These are phyloP conservation scores for Durio zibethinus DNA, from an alignment of 345 rosid species.

Conservation along the genomic window DNA sequence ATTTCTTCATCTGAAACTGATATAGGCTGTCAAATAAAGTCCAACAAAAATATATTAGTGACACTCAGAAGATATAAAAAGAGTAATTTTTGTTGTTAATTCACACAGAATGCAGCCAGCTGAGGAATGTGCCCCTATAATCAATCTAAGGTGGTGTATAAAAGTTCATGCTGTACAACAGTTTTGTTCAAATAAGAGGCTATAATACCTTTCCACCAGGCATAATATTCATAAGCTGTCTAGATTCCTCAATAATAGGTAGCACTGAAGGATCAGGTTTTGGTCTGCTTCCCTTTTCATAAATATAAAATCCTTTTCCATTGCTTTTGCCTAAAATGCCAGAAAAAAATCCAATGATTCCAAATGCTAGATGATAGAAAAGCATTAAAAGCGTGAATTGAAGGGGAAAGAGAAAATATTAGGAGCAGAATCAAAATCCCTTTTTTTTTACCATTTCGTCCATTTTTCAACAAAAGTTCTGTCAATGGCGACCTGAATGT, in stretches of 20 bases:
- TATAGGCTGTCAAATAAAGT: conserved; percentile 55
- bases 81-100: neutral
- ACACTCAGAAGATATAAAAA: conserved; percentile 1
- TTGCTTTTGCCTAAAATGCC: conserved; percentile 66
- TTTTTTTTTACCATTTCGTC: conserved; percentile 64
- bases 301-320: conserved; percentile 78
- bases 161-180: neutral
- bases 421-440: conserved; percentile 1
- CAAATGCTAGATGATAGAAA: neutral
- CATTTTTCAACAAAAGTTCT: conserved; percentile 63
- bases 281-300: conserved; percentile 78
- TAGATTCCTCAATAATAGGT: conserved; percentile 70
- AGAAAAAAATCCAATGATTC: neutral
- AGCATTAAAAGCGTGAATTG: neutral
- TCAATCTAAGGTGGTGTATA: neutral
- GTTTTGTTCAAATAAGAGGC: neutral
- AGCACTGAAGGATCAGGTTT: conserved; percentile 77
- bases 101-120: neutral
- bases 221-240: conserved; percentile 68
- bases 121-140: neutral
- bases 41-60: conserved; percentile 18
- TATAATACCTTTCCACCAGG: conserved; percentile 80
- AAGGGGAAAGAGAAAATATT: neutral
- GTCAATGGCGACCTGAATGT: conserved; percentile 56
- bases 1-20: conserved; percentile 74